Conservation (phyloP, 192 early-diverging fungal genomes). For the Lobosporangium transversale region DNA sequence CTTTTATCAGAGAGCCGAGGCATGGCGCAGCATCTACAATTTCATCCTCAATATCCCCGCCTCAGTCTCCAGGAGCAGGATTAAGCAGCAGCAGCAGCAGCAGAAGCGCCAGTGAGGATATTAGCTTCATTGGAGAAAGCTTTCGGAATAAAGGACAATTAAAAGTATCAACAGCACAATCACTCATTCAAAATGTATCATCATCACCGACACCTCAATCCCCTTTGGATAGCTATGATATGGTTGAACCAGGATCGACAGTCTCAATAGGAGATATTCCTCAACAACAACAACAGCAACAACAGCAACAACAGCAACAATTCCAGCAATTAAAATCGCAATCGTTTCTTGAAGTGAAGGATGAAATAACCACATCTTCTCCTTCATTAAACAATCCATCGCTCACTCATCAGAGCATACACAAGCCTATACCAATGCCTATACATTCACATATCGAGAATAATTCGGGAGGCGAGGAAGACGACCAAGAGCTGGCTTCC, state of each 20-base stretch:
- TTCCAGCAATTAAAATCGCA: no score
- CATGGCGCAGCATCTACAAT: background rate
- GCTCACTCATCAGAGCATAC: conserved; percentile 5
- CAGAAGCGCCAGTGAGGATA: background rate
- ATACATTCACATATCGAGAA: conserved; percentile 2
- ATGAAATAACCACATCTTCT: no score
- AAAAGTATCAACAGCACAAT: background rate
- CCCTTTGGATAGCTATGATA: conserved; percentile 9
- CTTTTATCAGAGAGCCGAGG: conserved; percentile 9
- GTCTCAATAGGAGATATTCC: background rate
- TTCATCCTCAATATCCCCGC: background rate
- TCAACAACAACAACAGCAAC: background rate
- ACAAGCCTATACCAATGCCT: conserved; percentile 2
- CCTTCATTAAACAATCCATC: no score
- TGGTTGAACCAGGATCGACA: conserved; percentile 7
- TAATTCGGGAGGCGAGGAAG: conserved; percentile 21
- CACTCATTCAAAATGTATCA: background rate
- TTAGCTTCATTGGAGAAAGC: background rate
- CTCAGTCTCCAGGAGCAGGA: conserved; percentile 2
- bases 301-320: background rate
- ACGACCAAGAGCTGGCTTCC: conserved; percentile 9
- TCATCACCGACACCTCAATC: background rate
- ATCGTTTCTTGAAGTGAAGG: no score
- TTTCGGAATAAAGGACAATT: background rate
- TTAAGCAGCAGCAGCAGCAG: background rate